A percentile compares a stretch with the other conserved stretches of the same genome.
phyloP scores from a whole-genome alignment of 495 filamentous ascomycete species.

The Neurospora sp. region DNA sequence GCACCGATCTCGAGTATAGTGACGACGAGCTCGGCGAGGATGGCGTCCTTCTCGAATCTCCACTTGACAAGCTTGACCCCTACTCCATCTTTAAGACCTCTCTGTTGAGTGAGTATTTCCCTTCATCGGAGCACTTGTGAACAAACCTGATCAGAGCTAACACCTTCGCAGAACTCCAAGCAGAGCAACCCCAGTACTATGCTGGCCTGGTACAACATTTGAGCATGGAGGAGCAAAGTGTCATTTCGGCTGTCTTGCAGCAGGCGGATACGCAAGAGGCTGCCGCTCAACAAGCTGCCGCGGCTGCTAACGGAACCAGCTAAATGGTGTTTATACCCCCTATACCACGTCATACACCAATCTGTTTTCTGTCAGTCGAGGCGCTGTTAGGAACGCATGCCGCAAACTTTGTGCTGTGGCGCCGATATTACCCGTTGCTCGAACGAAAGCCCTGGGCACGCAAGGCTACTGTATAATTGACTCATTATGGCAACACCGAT shows the following conservation, averaged over 20 bases:
- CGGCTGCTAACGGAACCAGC: conserved; percentile 18
- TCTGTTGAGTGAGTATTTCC: conserved; percentile 59
- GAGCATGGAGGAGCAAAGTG: conserved; percentile 65
- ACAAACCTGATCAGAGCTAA: conserved; percentile 11
- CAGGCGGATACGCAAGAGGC: conserved; percentile 55
- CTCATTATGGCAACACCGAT: neutral
- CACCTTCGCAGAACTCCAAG: conserved; percentile 60
- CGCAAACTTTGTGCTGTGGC: neutral
- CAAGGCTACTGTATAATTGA: neutral
- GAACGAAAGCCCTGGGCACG: neutral
- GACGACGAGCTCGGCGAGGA: conserved; percentile 91
- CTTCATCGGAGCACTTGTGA: neutral
- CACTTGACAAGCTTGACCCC: conserved; percentile 87
- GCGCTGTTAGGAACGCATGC: neutral
- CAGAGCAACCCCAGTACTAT: conserved; percentile 85
- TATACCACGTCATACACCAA: neutral
- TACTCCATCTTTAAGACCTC: conserved; percentile 78
- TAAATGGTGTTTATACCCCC: conserved; percentile 9
- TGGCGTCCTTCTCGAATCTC: conserved; percentile 83
- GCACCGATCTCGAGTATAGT: conserved; percentile 47
- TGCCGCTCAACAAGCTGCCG: conserved; percentile 21
- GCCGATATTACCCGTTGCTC: neutral
- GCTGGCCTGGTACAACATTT: conserved; percentile 68
- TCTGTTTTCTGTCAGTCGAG: neutral
- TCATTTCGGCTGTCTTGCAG: conserved; percentile 71